Percentiles rank a stretch among this genome's conserved stretches.
Conservation (phyloP, 345 rosid genomes). For the Pugionium cornutum region DNA sequence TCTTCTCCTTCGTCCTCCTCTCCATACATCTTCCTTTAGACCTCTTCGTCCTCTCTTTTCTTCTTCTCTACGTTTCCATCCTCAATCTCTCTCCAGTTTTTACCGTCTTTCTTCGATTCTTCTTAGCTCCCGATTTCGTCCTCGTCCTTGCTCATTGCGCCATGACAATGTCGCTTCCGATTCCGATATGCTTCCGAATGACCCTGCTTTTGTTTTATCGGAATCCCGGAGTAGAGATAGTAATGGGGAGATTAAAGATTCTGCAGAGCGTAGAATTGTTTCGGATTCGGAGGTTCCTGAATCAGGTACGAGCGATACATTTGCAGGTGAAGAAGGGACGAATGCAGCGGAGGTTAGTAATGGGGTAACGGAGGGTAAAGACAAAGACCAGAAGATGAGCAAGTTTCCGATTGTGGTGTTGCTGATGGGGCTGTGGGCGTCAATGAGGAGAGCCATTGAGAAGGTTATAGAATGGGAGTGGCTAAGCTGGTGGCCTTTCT, state of each 20-base stretch:
- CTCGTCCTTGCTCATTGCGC: constrained; percentile 56
- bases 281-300: constrained; percentile 21
- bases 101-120: constrained; percentile 32
- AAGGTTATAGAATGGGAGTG: constrained; percentile 58
- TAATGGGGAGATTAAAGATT: constrained; percentile 18
- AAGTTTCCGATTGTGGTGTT: constrained; percentile 54
- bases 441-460: constrained; percentile 49
- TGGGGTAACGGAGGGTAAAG: constrained; percentile 31
- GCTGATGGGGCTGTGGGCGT: constrained; percentile 66
- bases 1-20: constrained; percentile 56
- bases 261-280: constrained; percentile 24
- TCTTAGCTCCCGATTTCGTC: constrained; percentile 28
- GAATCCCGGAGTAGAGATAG: constrained; percentile 9
- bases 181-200: constrained; percentile 38
- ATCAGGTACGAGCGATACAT: constrained; percentile 13
- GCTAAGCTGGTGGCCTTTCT: constrained; percentile 77
- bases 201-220: constrained; percentile 5
- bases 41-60: constrained; percentile 19
- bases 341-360: constrained; percentile 11
- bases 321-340: constrained; percentile 19
- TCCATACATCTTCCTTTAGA: constrained; percentile 23
- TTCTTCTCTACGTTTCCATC: constrained; percentile 28
- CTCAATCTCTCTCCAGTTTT: constrained; percentile 29
- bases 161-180: constrained; percentile 55
- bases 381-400: constrained; percentile 35